These are phyloP conservation scores for Clitocybe nebularis DNA, from an alignment of 1,284 basidiomycete genomes.

Conservation along the genomic window DNA sequence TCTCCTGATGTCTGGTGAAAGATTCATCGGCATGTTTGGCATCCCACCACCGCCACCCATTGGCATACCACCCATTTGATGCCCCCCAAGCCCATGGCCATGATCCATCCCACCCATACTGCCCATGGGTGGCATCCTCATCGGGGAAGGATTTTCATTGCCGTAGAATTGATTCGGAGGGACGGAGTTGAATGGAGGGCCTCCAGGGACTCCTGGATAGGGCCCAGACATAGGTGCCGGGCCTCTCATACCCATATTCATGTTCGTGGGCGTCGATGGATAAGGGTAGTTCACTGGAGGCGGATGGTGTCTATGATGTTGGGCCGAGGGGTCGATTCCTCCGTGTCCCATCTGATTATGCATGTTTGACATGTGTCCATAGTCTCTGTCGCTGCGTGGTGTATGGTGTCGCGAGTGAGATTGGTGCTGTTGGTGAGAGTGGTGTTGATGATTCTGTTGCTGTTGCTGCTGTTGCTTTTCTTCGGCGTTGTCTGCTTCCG, in stretches of 20 bases:
- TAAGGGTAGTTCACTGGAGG: conserved; percentile 24
- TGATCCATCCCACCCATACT: conserved; percentile 24
- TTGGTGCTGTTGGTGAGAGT: conserved; percentile 21
- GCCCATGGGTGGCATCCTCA: conserved; percentile 26
- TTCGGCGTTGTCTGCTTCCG: conserved; percentile 34
- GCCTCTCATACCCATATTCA: conserved; percentile 29
- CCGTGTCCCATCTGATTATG: conserved; percentile 27
- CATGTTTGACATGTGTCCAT: conserved; percentile 20
- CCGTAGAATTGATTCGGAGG: conserved; percentile 32
- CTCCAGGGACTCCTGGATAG: conserved; percentile 27
- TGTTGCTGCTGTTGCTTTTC: conserved; percentile 27
- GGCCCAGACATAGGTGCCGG: conserved; percentile 26
- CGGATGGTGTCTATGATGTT: conserved; percentile 18
- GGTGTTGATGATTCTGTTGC: conserved; percentile 21
- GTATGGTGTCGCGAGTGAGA: conserved; percentile 28
- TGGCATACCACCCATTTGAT: conserved; percentile 20
- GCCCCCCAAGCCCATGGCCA: conserved; percentile 24
- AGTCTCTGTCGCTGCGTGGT: conserved; percentile 29
- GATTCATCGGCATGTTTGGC: conserved; percentile 25
- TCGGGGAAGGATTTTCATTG: conserved; percentile 28
- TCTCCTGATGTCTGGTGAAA: conserved; percentile 22
- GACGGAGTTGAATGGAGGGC: conserved; percentile 29
- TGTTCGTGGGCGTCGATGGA: conserved; percentile 21
- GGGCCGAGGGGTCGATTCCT: conserved; percentile 24
- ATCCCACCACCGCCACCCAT: conserved; percentile 22